Conservation (phyloP, 371 early-diverging fungal species). For the Mortierella sp. region DNA sequence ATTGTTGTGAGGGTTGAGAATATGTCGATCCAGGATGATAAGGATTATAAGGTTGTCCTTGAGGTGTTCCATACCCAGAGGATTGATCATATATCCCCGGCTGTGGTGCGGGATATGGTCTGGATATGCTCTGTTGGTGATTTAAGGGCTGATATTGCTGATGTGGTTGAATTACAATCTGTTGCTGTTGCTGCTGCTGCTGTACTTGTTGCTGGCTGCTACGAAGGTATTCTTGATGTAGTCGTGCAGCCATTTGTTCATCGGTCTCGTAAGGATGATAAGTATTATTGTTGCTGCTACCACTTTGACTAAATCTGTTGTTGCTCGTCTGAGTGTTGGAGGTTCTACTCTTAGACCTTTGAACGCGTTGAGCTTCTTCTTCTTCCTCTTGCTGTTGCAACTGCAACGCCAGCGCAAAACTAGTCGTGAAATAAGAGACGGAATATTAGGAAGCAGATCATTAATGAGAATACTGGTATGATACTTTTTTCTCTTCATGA, state of each 20-base stretch:
- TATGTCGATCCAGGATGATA: background rate
- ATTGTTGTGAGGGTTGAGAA: background rate
- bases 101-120: constrained; percentile 3
- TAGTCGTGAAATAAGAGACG: constrained; percentile 32
- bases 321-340: constrained; percentile 6
- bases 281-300: background rate
- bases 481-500: background rate
- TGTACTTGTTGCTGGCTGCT: constrained; percentile 29
- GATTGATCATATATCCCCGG: constrained; percentile 1
- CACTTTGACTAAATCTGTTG: constrained; percentile 3
- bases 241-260: constrained; percentile 52
- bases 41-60: background rate
- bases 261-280: constrained; percentile 38
- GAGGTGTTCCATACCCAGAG: constrained; percentile 1
- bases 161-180: background rate
- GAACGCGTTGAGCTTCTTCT: constrained; percentile 33
- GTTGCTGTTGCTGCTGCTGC: constrained; percentile 27
- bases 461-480: background rate
- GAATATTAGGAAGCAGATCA: background rate
- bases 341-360: constrained; percentile 17
- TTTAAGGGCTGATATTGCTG: background rate
- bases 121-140: background rate
- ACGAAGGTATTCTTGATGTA: constrained; percentile 44
- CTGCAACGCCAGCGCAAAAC: constrained; percentile 70
- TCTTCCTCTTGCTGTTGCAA: constrained; percentile 70